phyloP scores from a whole-genome alignment of 2,329 filamentous ascomycete species.

The Pseudonectria foliicola region DNA sequence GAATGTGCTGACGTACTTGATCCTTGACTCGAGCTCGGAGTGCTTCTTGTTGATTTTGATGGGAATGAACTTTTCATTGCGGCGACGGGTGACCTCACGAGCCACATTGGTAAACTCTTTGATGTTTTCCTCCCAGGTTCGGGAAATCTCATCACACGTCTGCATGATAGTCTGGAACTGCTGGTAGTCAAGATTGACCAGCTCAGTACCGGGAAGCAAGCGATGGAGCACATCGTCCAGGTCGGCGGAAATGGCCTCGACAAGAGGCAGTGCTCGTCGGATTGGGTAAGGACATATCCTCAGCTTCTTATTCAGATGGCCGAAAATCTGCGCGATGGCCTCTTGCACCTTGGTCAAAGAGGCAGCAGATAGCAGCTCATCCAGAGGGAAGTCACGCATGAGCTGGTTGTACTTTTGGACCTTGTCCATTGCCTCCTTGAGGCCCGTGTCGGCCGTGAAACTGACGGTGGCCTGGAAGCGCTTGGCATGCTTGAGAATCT shows the following conservation, averaged over 20 bases:
- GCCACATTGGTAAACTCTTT: constrained; percentile 98
- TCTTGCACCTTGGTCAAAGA: constrained; percentile 84
- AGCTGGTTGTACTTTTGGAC: constrained; percentile 98
- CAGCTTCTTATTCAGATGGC: constrained; percentile 94
- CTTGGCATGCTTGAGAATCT: constrained; percentile 94
- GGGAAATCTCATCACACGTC: constrained; percentile 78
- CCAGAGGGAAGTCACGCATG: constrained; percentile 95
- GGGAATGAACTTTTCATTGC: constrained; percentile 96
- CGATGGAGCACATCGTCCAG: constrained; percentile 80
- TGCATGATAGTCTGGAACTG: constrained; percentile 85
- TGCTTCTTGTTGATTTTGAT: constrained; percentile 93
- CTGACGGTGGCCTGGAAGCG: constrained; percentile 96
- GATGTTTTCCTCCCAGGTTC: constrained; percentile 88
- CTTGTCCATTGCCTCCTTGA: constrained; percentile 92
- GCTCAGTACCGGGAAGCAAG: constrained; percentile 73
- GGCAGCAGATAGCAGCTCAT: constrained; percentile 88
- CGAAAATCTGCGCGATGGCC: constrained; percentile 82
- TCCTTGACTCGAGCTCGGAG: constrained; percentile 76
- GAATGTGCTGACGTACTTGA: constrained; percentile 93
- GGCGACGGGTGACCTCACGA: constrained; percentile 83
- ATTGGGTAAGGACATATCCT: constrained; percentile 95
- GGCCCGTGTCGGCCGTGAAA: constrained; percentile 88
- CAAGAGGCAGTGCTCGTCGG: constrained; percentile 81
- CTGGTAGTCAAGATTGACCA: constrained; percentile 87
- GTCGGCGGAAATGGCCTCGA: constrained; percentile 92